Conservation (phyloP, 768 basidiomycete species). For the Kwoniella dejecticola region DNA sequence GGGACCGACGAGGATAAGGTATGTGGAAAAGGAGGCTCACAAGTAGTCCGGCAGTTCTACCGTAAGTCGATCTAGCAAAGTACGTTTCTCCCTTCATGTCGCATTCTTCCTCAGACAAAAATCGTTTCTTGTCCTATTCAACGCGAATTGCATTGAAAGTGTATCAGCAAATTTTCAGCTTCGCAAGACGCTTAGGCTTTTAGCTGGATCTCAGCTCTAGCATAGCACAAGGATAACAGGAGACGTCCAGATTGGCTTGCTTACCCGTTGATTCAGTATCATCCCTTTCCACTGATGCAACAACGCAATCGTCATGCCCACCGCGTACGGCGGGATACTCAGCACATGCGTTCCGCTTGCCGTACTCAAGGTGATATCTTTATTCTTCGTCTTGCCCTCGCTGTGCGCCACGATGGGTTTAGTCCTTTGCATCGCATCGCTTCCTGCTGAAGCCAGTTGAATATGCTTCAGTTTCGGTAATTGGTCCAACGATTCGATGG, state of each 20-base stretch:
- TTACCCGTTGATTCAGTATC: slow-evolving; percentile 36
- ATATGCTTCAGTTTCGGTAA: slow-evolving; percentile 44
- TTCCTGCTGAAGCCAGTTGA: slow-evolving; percentile 45
- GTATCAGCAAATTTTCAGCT: too few species aligned
- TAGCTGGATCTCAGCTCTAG: too few species aligned
- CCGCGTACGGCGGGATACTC: slow-evolving; percentile 48
- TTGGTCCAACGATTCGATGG: slow-evolving; percentile 23
- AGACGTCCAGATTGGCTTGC: slow-evolving; percentile 1
- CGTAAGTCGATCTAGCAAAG: slow-evolving; percentile 31
- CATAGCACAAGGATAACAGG: too few species aligned
- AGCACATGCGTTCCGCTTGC: slow-evolving; percentile 52
- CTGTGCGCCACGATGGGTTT: slow-evolving; percentile 8
- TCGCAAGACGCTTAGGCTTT: too few species aligned
- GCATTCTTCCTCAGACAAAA: slow-evolving; percentile 34
- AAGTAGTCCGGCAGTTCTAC: slow-evolving; percentile 48
- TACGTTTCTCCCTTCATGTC: slow-evolving; percentile 29
- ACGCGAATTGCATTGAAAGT: too few species aligned
- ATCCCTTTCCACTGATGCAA: slow-evolving; percentile 41
- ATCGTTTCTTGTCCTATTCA: slow-evolving; percentile 32
- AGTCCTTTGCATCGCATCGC: slow-evolving; percentile 22
- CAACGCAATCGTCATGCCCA: slow-evolving; percentile 35
- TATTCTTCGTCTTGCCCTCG: not conserved
- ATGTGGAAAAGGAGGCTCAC: slow-evolving; percentile 26
- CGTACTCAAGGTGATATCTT: slow-evolving; percentile 38
- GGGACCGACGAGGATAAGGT: not conserved